Evolutionary conservation across 164 flowering plant genomes (phyloP).

Genomic region (Macadamia integrifolia): DNA sequence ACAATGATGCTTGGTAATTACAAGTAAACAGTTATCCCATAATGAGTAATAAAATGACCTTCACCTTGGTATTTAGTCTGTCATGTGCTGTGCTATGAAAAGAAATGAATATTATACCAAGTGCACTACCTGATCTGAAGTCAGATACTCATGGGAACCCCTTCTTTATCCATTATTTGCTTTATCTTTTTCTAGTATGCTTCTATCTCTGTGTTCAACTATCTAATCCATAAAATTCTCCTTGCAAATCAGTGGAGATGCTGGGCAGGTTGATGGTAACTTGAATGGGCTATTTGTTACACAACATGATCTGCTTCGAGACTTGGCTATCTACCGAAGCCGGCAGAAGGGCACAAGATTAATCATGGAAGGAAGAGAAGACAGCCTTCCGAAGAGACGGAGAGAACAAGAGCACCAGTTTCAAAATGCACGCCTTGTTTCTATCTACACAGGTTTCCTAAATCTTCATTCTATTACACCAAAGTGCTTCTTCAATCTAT

Average conservation of each 20-base stretch:
- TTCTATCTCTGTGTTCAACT: not conserved
- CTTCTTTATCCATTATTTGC: too few species aligned
- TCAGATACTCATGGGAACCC: too few species aligned
- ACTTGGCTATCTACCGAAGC: slow-evolving; percentile 27
- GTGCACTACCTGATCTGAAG: too few species aligned
- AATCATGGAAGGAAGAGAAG: slow-evolving; percentile 20
- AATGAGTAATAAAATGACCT: too few species aligned
- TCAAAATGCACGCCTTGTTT: slow-evolving; percentile 25
- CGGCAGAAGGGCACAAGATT: slow-evolving; percentile 1
- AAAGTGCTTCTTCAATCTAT: not conserved
- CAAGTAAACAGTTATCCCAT: too few species aligned
- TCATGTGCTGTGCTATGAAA: too few species aligned
- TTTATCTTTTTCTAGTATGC: not conserved
- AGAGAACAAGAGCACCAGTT: slow-evolving; percentile 11
- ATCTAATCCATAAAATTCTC: not conserved
- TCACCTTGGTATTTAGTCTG: too few species aligned
- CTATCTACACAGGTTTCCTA: slow-evolving; percentile 36
- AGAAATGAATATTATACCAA: too few species aligned
- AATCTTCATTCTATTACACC: not conserved
- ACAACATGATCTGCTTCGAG: slow-evolving; percentile 49
- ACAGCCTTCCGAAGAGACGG: slow-evolving; percentile 24
- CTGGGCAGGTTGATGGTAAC: slow-evolving; percentile 19
- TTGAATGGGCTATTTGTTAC: slow-evolving; percentile 3
- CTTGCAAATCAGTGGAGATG: slow-evolving; percentile 27
- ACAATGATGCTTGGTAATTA: too few species aligned